Percentiles rank a stretch among this genome's conserved stretches.
These are phyloP conservation scores for Linnemannia hyalina DNA, from an alignment of 192 early-diverging fungal genomes.

Conservation along the genomic window DNA sequence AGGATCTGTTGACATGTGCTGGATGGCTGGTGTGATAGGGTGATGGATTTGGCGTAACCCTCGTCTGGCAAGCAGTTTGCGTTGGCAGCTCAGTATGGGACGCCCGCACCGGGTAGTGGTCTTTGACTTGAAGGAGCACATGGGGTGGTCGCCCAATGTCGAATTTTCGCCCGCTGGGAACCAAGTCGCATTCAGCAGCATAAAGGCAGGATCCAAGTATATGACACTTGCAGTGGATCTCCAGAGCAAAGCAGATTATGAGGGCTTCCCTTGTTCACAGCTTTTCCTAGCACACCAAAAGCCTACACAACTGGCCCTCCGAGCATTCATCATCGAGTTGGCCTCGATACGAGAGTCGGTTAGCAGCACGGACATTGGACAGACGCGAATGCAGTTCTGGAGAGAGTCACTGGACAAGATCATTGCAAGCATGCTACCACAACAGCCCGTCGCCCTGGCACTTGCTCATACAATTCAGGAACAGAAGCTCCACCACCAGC, in stretches of 20 bases:
- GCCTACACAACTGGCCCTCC: slow-evolving; percentile 78
- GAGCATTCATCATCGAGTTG: slow-evolving; percentile 93
- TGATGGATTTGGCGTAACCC: too few relatives aligned
- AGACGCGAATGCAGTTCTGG: slow-evolving; percentile 92
- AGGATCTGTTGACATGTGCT: too few relatives aligned
- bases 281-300: slow-evolving; percentile 81
- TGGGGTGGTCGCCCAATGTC: too few relatives aligned
- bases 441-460: slow-evolving; percentile 82
- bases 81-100: too few relatives aligned
- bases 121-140: too few relatives aligned
- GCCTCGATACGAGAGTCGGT: slow-evolving; percentile 83
- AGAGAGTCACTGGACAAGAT: slow-evolving; percentile 79
- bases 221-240: too few relatives aligned
- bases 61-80: too few relatives aligned
- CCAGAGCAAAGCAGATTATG: slow-evolving; percentile 51
- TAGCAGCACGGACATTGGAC: slow-evolving; percentile 75
- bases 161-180: too few relatives aligned
- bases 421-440: slow-evolving; percentile 72
- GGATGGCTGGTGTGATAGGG: too few relatives aligned
- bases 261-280: slow-evolving; percentile 51
- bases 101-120: too few relatives aligned
- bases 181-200: too few relatives aligned
- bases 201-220: too few relatives aligned
- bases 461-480: slow-evolving; percentile 68
- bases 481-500: slow-evolving; percentile 35